Percentiles rank a stretch among this genome's conserved stretches.
These are phyloP conservation scores for Raddia guianensis DNA, from an alignment of 176 grass and related monocot species.

Conservation along the genomic window DNA sequence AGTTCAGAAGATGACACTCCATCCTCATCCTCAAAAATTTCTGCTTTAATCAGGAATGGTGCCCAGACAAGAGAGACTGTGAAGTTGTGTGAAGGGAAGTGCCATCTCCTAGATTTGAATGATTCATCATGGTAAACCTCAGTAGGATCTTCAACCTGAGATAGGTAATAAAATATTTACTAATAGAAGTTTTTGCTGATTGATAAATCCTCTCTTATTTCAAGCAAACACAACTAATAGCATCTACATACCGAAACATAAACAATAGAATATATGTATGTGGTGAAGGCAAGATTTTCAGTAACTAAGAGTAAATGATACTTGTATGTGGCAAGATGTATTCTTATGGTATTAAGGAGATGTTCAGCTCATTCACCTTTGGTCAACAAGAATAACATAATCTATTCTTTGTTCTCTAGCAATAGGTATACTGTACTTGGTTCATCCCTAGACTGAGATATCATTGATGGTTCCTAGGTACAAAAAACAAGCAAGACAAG, in stretches of 20 bases:
- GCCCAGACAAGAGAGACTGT: constrained; percentile 83
- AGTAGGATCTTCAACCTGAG: constrained; percentile 81
- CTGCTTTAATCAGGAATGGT: constrained; percentile 69
- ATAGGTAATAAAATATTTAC: constrained; percentile 19
- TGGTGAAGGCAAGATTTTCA: not conserved
- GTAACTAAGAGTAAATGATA: not conserved
- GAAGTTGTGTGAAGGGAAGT: constrained; percentile 72
- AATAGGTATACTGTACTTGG: not conserved
- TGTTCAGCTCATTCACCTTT: not conserved
- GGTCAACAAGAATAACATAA: not conserved
- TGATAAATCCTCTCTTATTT: not conserved
- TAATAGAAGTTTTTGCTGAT: constrained; percentile 10
- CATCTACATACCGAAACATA: not conserved
- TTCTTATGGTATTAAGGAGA: not conserved
- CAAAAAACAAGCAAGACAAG: not conserved
- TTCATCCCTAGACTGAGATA: not conserved
- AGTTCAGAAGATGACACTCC: constrained; percentile 70
- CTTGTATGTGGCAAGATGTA: too few relatives aligned
- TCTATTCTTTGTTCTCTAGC: not conserved
- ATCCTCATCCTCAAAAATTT: constrained; percentile 84
- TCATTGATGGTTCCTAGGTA: not conserved
- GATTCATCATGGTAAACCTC: constrained; percentile 70
- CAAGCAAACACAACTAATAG: constrained; percentile 10
- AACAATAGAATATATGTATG: constrained; percentile 2
- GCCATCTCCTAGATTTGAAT: constrained; percentile 78